Percentiles rank a stretch among this genome's conserved stretches.
phyloP scores from a whole-genome alignment of 2,329 filamentous ascomycete species.

The Geoglossum cookeanum region DNA sequence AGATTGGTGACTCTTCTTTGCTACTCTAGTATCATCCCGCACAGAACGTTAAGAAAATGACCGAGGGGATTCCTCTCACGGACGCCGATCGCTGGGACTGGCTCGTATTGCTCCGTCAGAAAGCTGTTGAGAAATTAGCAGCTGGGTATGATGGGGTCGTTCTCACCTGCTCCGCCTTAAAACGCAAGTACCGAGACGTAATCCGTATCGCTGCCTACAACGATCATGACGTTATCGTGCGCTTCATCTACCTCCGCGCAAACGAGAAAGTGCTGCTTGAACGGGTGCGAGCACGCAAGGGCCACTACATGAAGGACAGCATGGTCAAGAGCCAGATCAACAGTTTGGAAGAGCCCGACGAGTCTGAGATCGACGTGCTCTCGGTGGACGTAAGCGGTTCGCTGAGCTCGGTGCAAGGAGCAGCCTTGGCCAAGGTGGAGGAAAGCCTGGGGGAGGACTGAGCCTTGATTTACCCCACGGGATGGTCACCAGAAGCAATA shows the following conservation, averaged over 20 bases:
- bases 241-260: conserved; percentile 83
- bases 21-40: conserved; percentile 48
- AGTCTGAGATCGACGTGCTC: conserved; percentile 48
- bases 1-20: neutral
- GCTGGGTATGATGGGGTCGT: conserved; percentile 55
- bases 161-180: conserved; percentile 86
- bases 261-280: conserved; percentile 54
- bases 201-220: conserved; percentile 67
- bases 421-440: conserved; percentile 38
- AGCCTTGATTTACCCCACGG: conserved; percentile 2
- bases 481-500: neutral
- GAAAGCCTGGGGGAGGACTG: conserved; percentile 30
- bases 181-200: conserved; percentile 91
- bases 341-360: conserved; percentile 64
- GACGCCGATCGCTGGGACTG: conserved; percentile 97
- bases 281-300: conserved; percentile 54
- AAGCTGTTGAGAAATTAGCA: conserved; percentile 37
- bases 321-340: conserved; percentile 92
- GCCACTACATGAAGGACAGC: conserved; percentile 86
- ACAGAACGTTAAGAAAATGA: conserved; percentile 84
- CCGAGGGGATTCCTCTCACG: conserved; percentile 60
- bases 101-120: conserved; percentile 61
- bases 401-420: conserved; percentile 38
- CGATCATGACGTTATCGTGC: conserved; percentile 52
- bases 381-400: conserved; percentile 46